Base-by-base conservation (phyloP, 2,329 filamentous ascomycete genomes). In the Diatrype stigma region DNA sequence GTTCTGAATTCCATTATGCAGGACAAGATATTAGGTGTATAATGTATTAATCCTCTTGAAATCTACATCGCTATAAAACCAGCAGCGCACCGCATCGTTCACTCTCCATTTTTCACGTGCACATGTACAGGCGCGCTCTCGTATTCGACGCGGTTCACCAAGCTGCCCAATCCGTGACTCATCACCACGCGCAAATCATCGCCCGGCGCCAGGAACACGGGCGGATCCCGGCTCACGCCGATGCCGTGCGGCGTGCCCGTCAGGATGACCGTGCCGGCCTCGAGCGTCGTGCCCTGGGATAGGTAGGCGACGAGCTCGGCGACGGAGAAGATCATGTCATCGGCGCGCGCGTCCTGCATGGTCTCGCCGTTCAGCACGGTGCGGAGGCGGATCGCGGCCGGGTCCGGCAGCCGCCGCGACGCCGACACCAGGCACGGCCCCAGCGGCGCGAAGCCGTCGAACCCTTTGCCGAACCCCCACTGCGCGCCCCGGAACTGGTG, bases 401-500 rank as follows among this genome's bases (percentile, higher is more conserved):
- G n/a, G n/a, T n/a, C 10, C 10, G 10, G 5, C 26, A 30, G 26
- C 26, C 10, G 26, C 26, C 26, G 6, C 26, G 6, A 30, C 0
- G 67, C 63, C 1, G 66, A 65, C 0, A 82, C 75, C 1, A 83
- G 63, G 35, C 66, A 67, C 0, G 79, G 79, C 0, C 79, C 80
- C 0, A 83, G 50, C 0, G 80, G 81, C 0, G 76, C 76, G 55
- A 71, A 82, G 0, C 72, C 78, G 55, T 84, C 79, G 49, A 83
- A 83, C 0, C 78, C 76, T 56, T 83, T 82, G 16, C 70, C 73
- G 55, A 81, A 83, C 0, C 74, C 72, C 75, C 77, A 82, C 59
- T 84, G 80, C 0, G 65, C 70, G 0, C 79, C 78, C 0, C 79
- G 78, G 2, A 73, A 65, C 55, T 84, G 80, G 32, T 75, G 66